Evolutionary conservation across 2,329 filamentous ascomycete genomes (phyloP), one percentile per base, ranked within the genome.

Genomic region (Colletotrichum kahawae): DNA sequence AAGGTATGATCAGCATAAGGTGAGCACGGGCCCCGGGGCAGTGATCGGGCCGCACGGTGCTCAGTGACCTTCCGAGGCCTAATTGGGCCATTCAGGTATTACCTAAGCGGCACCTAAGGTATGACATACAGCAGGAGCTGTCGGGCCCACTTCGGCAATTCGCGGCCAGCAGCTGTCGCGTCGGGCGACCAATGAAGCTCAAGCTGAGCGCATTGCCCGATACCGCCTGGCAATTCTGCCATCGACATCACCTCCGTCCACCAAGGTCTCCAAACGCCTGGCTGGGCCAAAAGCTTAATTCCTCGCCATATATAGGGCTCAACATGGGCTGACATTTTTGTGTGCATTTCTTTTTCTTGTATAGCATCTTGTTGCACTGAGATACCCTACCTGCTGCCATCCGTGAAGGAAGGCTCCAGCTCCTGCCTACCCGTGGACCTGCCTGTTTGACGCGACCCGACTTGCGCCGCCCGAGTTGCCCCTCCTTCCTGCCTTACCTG

Each of bases 21-120:
- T 7, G 16, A 72, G 72, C 72, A 72, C 69, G 69, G 63, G 56
- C 68, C 68, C 59, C 72, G 69, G 72, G 56, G 36, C 13, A 75
- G 72, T 72, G 72, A 57, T 68, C 72, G 72, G 72, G 72, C 72
- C 72, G 72, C 63, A 29, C 8, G 4, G 48, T 56, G 72, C 38
- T 67, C 21, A 43, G 43, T 21, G 62, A 33, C 8, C 13, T 21
- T 6, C 13, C 9, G 14, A 31, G 12, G n/a, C 38, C 10, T 72
- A 33, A 67, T 59, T 72, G 68, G 69, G 14, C 21, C 2, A 29
- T 21, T 5, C 1, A 27, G 24, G 24, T 27, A 27, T 27, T 27
- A 27, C 24, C 24, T 27, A 27, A 27, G 24, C 24, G 24, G 24
- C 4, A 27, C 24, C 24, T 27, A 27, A 27, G 24, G 24, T 27